Evolutionary conservation across 2,329 filamentous ascomycete genomes (phyloP), one percentile per base, ranked within the genome.

Genomic region (Hypoxylon sp.): DNA sequence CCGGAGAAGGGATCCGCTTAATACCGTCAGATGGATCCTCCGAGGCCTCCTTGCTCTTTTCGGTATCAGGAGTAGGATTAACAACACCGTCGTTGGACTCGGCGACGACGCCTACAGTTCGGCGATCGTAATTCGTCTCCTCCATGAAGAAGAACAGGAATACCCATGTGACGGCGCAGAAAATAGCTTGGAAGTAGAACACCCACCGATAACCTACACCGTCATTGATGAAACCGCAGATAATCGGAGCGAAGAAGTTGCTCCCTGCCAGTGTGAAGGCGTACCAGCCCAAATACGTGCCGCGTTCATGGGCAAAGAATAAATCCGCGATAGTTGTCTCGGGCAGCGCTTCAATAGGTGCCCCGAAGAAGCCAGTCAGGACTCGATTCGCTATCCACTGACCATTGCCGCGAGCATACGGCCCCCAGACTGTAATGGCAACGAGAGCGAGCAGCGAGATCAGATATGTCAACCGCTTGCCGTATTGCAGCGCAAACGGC

Each of bases 71-170:
- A 2, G 11, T 14, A 29, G 61, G 14, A 37, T 64, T 34, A 32
- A 30, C 47, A 43, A 32, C 61, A 46, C 55, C 41, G 41, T 34
- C 53, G 54, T 27, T 25, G 39, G 50, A 29, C 45, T 62, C 62
- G 47, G 65, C 59, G 16, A 72, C 57, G 12, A 71, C 57, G 0
- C 71, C 68, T n/a, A 74, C 71, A 4, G 72, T 72, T 11, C 63
- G 65, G 48, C 83, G 78, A 45, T 81, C 76, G 68, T 88, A 89
- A 12, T 83, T 82, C 5, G 86, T 87, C 72, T 90, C 87, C 67
- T 89, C 87, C 65, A 88, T 85, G 70, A 89, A 85, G 63, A 89
- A 77, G 71, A 88, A 87, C 0, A 82, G 61, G 32, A 82, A 78
- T 0, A 81, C 41, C 11, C 77, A 77, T 3, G 74, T 75, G 0